These are phyloP conservation scores for Cladorrhinum sp. DNA, from an alignment of 2,329 filamentous ascomycete genomes.

Conservation along the genomic window DNA sequence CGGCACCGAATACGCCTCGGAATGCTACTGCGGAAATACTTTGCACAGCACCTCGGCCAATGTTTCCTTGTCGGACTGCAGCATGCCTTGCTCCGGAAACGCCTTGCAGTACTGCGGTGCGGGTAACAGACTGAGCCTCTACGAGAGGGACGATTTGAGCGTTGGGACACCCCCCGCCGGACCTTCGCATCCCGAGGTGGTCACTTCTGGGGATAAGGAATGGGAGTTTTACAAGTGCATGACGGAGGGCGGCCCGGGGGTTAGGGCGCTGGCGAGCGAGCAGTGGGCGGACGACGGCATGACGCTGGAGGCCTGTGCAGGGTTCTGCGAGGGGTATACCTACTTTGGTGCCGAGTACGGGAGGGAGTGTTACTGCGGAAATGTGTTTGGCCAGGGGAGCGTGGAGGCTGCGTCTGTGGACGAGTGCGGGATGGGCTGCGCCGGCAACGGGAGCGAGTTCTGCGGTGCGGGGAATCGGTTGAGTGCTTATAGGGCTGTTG, in stretches of 20 bases:
- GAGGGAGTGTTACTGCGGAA: constrained; percentile 42
- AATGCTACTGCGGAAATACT: constrained; percentile 50
- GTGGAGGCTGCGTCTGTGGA: constrained; percentile 29
- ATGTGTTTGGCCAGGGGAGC: constrained; percentile 32
- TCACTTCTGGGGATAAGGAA: constrained; percentile 21
- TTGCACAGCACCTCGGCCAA: constrained; percentile 32
- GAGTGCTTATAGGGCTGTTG: constrained; percentile 25
- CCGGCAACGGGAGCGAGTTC: constrained; percentile 36
- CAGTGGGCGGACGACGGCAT: constrained; percentile 33
- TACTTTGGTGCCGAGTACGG: constrained; percentile 40
- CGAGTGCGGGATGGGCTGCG: constrained; percentile 43
- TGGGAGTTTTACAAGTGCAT: constrained; percentile 39
- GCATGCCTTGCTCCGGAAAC: constrained; percentile 36
- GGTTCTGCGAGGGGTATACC: constrained; percentile 33
- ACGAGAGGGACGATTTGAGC: constrained; percentile 18
- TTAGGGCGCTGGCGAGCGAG: constrained; percentile 35
- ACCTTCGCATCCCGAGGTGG: constrained; percentile 33
- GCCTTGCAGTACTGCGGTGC: constrained; percentile 37
- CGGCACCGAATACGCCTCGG: constrained; percentile 49
- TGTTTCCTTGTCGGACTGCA: constrained; percentile 33
- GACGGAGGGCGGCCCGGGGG: constrained; percentile 34
- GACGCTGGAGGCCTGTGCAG: constrained; percentile 39
- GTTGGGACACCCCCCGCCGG: constrained; percentile 23
- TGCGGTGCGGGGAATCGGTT: constrained; percentile 42
- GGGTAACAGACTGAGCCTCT: constrained; percentile 32